Percentiles rank a stretch among this genome's conserved stretches.
phyloP scores from a whole-genome alignment of 73 alveolate genomes.

The Halteria grandinella region DNA sequence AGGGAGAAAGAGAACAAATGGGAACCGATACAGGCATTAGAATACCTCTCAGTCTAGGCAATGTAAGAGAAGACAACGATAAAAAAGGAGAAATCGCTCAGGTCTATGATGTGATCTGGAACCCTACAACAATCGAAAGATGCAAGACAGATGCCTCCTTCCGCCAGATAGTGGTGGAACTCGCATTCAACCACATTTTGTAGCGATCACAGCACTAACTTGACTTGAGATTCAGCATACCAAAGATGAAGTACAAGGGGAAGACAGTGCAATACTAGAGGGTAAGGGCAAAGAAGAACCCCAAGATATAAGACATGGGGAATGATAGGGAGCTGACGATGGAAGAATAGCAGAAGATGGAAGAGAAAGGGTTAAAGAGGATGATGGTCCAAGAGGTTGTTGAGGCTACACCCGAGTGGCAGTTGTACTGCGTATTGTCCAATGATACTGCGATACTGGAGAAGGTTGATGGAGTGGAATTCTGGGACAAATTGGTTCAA shows the following conservation, averaged over 20 bases:
- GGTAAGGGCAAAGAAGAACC: constrained; percentile 90
- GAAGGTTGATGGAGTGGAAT: constrained; percentile 14
- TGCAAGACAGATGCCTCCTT: constrained; percentile 73
- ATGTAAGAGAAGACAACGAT: constrained; percentile 89
- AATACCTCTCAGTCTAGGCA: constrained; percentile 93
- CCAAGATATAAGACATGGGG: constrained; percentile 79
- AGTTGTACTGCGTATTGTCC: constrained; percentile 47
- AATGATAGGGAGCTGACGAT: no score
- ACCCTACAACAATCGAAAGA: constrained; percentile 84
- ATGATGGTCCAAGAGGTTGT: constrained; percentile 1
- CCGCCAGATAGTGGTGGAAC: constrained; percentile 72
- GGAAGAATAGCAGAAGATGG: constrained; percentile 42
- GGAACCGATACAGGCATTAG: constrained; percentile 91
- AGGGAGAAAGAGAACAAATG: constrained; percentile 74
- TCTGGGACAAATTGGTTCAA: neutral
- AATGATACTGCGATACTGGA: neutral
- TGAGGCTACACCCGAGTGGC: constrained; percentile 63
- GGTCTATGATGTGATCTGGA: constrained; percentile 93
- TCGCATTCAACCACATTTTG: constrained; percentile 70
- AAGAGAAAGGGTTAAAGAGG: neutral
- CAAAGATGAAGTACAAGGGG: constrained; percentile 95
- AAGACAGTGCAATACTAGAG: constrained; percentile 89
- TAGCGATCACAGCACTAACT: constrained; percentile 84
- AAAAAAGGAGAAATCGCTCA: constrained; percentile 91
- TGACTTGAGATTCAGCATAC: constrained; percentile 82